Evolutionary conservation across 495 filamentous ascomycete species (phyloP).

Genomic region (Tuber aestivum): DNA sequence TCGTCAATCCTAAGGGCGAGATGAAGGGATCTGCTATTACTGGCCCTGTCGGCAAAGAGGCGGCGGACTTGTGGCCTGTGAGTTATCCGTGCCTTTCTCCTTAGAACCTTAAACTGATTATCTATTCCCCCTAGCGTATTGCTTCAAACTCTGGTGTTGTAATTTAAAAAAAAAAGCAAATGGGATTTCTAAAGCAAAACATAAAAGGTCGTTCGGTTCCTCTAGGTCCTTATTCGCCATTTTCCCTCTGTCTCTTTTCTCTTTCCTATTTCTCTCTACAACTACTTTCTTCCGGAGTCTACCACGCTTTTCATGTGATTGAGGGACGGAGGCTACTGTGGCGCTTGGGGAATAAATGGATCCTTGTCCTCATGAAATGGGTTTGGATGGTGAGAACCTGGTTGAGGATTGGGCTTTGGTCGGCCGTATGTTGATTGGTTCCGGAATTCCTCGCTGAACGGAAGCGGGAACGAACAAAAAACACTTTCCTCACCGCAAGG

Average conservation of each 20-base stretch:
- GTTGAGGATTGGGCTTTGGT: background rate
- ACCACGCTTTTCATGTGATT: background rate
- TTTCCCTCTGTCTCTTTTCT: conserved; percentile 15
- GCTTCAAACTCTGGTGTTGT: conserved; percentile 99
- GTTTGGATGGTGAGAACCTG: background rate
- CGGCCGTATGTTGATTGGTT: background rate
- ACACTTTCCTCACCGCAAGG: background rate
- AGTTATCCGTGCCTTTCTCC: conserved; percentile 43
- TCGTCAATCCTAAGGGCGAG: conserved; percentile 99
- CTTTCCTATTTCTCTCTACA: background rate
- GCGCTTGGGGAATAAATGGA: background rate
- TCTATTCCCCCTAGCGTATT: conserved; percentile 68
- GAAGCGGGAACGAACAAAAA: background rate
- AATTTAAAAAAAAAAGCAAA: conserved; percentile 64
- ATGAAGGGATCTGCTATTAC: conserved; percentile 99
- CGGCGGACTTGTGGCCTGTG: conserved; percentile 98
- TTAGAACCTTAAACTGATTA: background rate
- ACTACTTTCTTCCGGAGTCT: background rate
- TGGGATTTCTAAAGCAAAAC: conserved; percentile 29
- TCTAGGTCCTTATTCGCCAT: background rate
- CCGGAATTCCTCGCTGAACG: background rate
- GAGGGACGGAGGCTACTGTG: background rate
- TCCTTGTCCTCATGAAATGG: background rate
- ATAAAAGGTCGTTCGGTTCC: conserved; percentile 30
- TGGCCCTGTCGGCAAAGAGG: conserved; percentile 98